Evolutionary conservation across 148 eudicot genomes (phyloP).

Genomic region (Rhododendron vialii): DNA sequence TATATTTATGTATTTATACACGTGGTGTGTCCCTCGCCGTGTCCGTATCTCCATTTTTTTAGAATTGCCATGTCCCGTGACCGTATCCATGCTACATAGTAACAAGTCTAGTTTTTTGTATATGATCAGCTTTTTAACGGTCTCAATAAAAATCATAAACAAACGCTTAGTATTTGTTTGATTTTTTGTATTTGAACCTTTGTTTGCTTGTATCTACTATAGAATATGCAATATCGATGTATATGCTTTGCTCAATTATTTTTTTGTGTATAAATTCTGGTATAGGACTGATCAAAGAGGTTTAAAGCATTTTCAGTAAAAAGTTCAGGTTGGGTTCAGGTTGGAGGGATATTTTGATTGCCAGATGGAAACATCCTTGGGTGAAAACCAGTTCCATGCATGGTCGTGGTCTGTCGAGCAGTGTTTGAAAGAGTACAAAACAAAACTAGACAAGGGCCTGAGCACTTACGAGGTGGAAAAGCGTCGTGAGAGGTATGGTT

Average conservation of each 20-base stretch:
- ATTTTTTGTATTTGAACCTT: neutral
- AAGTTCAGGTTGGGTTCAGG: no score
- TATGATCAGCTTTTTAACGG: neutral
- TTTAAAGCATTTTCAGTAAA: neutral
- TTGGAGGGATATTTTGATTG: neutral
- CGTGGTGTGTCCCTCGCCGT: no score
- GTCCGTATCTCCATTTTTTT: no score
- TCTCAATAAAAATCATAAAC: neutral
- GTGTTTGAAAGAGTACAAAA: slow-evolving; percentile 14
- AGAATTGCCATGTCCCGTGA: no score
- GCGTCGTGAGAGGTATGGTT: slow-evolving; percentile 47
- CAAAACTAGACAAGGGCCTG: slow-evolving; percentile 9
- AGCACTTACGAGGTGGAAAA: slow-evolving; percentile 54
- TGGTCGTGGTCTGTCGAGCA: slow-evolving; percentile 15
- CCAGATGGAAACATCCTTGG: slow-evolving; percentile 25
- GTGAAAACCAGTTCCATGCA: slow-evolving; percentile 3
- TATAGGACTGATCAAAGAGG: slow-evolving; percentile 8
- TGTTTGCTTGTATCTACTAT: neutral
- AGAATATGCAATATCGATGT: neutral
- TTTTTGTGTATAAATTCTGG: slow-evolving; percentile 4
- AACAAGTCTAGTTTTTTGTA: neutral
- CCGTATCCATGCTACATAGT: neutral
- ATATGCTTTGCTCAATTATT: neutral
- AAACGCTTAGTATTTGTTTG: neutral
- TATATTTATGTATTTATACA: no score